phyloP scores from a whole-genome alignment of 176 grass and related monocot genomes.

The Metroxylon sagu region DNA sequence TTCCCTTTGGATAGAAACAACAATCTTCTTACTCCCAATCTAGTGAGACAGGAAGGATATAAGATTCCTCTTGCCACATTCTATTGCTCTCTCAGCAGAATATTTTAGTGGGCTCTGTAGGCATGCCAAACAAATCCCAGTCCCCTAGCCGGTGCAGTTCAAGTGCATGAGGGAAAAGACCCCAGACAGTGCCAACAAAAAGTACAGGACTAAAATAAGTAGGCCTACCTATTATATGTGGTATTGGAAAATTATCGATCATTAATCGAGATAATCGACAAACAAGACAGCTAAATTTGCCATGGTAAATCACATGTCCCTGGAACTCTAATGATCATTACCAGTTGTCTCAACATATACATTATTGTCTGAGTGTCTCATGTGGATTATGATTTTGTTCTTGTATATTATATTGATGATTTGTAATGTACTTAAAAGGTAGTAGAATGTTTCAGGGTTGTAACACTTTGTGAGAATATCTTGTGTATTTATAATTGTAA shows the following conservation, averaged over 20 bases:
- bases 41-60: conserved; percentile 10
- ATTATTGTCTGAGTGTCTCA: too few relatives aligned
- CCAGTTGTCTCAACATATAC: neutral
- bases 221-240: neutral
- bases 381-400: too few relatives aligned
- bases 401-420: too few relatives aligned
- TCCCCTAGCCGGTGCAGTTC: conserved; percentile 2
- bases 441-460: too few relatives aligned
- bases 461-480: too few relatives aligned
- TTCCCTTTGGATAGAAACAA: too few relatives aligned
- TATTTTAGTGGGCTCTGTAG: conserved; percentile 16
- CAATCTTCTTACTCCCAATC: neutral
- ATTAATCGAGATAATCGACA: conserved; percentile 1
- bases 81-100: neutral
- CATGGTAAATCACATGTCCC: conserved; percentile 6
- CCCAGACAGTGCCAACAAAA: conserved; percentile 18
- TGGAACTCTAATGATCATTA: conserved; percentile 7
- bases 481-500: too few relatives aligned
- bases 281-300: conserved; percentile 1
- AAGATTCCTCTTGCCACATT: neutral
- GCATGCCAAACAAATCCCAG: conserved; percentile 18
- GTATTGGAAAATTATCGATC: conserved; percentile 7
- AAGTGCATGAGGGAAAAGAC: conserved; percentile 27
- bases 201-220: conserved; percentile 23
- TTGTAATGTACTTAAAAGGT: too few relatives aligned